Percentiles rank a stretch among this genome's conserved stretches.
phyloP scores from a whole-genome alignment of 1,284 basidiomycete species.

The Microbotryum saponariae region DNA sequence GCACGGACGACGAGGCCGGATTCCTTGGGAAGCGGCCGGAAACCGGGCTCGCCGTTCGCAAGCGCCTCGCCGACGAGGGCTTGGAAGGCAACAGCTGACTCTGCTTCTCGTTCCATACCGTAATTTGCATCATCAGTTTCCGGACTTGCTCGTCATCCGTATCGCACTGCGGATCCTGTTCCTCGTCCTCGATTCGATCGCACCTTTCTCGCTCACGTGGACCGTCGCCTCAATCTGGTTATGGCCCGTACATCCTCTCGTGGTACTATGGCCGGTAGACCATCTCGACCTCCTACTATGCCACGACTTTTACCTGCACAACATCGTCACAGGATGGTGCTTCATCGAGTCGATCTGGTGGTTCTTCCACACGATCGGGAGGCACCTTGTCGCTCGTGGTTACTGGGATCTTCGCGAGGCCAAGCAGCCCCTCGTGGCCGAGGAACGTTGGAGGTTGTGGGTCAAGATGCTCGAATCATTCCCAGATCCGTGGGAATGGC shows the following conservation, averaged over 20 bases:
- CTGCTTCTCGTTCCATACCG: neutral
- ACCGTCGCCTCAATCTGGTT: neutral
- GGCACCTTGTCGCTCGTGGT: neutral
- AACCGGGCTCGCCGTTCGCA: too few species aligned
- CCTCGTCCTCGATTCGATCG: slow-evolving; percentile 9
- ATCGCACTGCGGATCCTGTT: neutral
- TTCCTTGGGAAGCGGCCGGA: too few species aligned
- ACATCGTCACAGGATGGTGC: slow-evolving; percentile 2
- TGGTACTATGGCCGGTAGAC: slow-evolving; percentile 10
- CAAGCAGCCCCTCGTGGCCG: slow-evolving; percentile 4
- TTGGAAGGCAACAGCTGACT: neutral
- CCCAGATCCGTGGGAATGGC: slow-evolving; percentile 18
- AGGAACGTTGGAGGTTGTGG: slow-evolving; percentile 27
- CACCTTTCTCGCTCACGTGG: slow-evolving; percentile 1
- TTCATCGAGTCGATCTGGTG: slow-evolving; percentile 13
- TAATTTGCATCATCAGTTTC: slow-evolving; percentile 8
- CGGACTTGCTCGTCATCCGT: slow-evolving; percentile 6
- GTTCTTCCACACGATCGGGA: neutral
- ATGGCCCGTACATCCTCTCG: slow-evolving; percentile 17
- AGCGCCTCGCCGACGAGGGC: neutral
- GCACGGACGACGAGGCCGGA: too few species aligned
- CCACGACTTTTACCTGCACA: neutral
- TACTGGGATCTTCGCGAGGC: slow-evolving; percentile 1
- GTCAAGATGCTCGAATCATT: slow-evolving; percentile 17
- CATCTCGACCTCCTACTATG: slow-evolving; percentile 8